Percentiles rank a stretch among this genome's conserved stretches.
Conservation (phyloP, 805 yeast genomes). For the Kuraishia hungarica region DNA sequence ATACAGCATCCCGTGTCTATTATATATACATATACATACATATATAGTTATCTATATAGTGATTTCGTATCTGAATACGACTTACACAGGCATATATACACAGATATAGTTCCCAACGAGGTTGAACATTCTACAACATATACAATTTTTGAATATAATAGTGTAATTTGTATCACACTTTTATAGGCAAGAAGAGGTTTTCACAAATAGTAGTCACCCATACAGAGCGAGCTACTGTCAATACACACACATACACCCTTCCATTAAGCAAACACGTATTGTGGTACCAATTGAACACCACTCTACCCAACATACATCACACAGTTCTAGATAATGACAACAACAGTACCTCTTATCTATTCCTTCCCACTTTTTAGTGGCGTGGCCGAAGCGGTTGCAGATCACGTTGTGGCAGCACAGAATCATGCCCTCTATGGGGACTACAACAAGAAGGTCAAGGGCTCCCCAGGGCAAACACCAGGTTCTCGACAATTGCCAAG, state of each 20-base stretch:
- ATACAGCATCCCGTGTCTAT: not conserved
- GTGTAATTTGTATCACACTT: not conserved
- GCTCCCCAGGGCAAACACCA: not conserved
- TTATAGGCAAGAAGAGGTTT: too few relatives aligned
- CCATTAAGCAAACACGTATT: not conserved
- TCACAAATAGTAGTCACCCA: too few relatives aligned
- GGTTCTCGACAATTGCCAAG: not conserved
- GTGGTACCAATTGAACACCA: not conserved
- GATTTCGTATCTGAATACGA: not conserved
- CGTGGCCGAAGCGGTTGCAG: constrained; percentile 96
- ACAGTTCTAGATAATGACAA: constrained; percentile 54
- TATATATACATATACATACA: not conserved
- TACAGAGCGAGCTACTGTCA: too few relatives aligned
- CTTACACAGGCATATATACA: not conserved
- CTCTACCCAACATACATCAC: not conserved
- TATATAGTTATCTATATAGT: not conserved
- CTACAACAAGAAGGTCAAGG: constrained; percentile 10
- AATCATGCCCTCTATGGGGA: constrained; percentile 47
- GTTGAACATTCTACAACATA: too few relatives aligned
- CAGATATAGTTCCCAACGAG: too few relatives aligned
- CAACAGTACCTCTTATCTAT: constrained; percentile 88
- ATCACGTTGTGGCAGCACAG: constrained; percentile 86
- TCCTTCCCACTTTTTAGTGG: constrained; percentile 85
- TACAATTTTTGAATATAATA: too few relatives aligned
- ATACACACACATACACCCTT: too few relatives aligned